These are phyloP conservation scores for Boletales sp. DNA, from an alignment of 768 basidiomycete species.

Conservation along the genomic window DNA sequence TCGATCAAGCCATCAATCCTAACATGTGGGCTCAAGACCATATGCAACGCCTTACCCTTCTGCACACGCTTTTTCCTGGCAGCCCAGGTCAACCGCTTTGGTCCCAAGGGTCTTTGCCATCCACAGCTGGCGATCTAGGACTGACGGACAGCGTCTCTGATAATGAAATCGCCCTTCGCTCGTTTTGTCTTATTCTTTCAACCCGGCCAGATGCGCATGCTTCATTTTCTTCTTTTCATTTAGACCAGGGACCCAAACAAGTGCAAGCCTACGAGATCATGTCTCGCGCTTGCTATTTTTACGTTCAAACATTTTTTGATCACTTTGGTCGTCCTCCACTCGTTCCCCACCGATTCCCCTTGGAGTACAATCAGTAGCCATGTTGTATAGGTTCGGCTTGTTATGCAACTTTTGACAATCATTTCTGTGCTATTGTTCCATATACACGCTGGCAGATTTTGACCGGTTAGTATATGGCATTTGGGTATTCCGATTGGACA, in stretches of 20 bases:
- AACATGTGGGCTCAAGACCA: constrained; percentile 3
- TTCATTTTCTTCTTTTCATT: not conserved
- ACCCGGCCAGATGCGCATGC: not conserved
- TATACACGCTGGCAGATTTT: too few species aligned
- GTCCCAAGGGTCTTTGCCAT: too few species aligned
- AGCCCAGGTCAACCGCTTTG: not conserved
- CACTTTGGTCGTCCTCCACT: not conserved
- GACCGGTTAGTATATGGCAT: too few species aligned
- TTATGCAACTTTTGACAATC: too few species aligned
- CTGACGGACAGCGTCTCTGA: not conserved
- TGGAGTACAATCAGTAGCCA: too few species aligned
- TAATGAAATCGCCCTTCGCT: not conserved
- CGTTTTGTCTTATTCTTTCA: not conserved
- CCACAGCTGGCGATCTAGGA: not conserved
- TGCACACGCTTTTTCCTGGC: not conserved
- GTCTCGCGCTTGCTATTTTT: not conserved
- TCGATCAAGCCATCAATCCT: constrained; percentile 11
- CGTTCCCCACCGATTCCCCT: not conserved
- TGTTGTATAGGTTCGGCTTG: too few species aligned
- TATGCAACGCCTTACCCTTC: not conserved
- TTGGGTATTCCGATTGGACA: too few species aligned
- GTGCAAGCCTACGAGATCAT: not conserved
- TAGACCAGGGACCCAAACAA: not conserved
- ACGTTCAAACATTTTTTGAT: constrained; percentile 1
- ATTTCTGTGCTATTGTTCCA: too few species aligned